Evolutionary conservation across 2,329 filamentous ascomycete genomes (phyloP), one percentile per base, ranked within the genome.

Genomic region (Scopulariopsis brevicaulis): DNA sequence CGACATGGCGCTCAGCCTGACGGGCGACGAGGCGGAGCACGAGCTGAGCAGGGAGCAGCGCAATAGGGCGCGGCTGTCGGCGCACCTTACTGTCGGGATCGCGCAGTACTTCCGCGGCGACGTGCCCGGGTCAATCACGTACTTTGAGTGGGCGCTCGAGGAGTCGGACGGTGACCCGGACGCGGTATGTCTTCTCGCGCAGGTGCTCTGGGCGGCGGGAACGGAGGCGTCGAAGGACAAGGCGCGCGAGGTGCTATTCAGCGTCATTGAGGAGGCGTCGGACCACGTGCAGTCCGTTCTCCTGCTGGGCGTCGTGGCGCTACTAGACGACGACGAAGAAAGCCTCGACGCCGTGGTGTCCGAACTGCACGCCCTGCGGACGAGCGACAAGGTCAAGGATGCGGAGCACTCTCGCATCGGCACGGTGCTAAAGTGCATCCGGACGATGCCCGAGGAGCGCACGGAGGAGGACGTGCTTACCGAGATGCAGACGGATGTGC

Each of bases 201-300:
- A 97, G 70, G 89, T 97, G 0, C 79, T 97, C 0, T 99, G 94
- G 93, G 92, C 92, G 0, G 90, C 90, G 62, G 91, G 89, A 10
- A 84, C 85, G 0, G 82, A 86, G 7, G 79, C 85, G 1, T 88
- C 92, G 58, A 83, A 86, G 53, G 83, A 86, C 55, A 84, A 88
- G 61, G 92, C 93, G 18, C 82, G 90, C 3, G 84, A 88, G 56
- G 82, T 89, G 62, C 78, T 99, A 1, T 93, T 96, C 65, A 85
- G 85, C 15, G 85, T 88, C 40, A 85, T 96, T 14, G 89, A 92
- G 64, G 79, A 77, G 55, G 74, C 87, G 55, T 83, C 89, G 0
- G 81, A 85, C 1, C 91, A 97, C 63, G 81, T 96, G 1, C 86
- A 86, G 61, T 87, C 90, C 0, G 83, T 95, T 1, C 80, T 91